Evolutionary conservation across 305 asterid genomes (phyloP), one percentile per base, ranked within the genome.

Genomic region (Galium porrigens): DNA sequence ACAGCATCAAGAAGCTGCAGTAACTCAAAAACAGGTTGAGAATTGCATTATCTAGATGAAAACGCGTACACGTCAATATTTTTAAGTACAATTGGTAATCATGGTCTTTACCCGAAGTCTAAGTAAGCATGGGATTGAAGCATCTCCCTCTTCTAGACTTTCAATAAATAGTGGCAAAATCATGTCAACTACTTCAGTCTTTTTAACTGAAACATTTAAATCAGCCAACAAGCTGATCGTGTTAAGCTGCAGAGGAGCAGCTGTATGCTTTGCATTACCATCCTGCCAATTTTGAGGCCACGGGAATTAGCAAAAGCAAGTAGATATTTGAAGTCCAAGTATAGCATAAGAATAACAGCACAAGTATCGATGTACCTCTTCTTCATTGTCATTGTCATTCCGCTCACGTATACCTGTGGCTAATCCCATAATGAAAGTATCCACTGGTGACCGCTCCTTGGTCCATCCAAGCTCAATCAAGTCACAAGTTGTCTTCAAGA

Each of bases 1-100:
- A 94, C 90, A 82, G 97, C 99, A 82, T 94, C 97, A 83, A 94
- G 95, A 82, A 94, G 96, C 99, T 94, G 97, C 95, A 87, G 84
- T 77, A 82, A 69, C 80, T 77, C 95, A 78, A 80, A 81, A 75
- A 70, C 64, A 78, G 79, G 81, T 75, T 85, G 79, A 81, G 86
- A 77, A 77, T 74, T 73, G 74, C 66, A 66, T 42, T 67, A 71
- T 30, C 36, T 36, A 69, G 58, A 51, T 37, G 30, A 54, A 61
- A 27, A 39, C 14, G 8, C 37, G n/a, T 6, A 62, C 33, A 18
- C 1, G 56, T n/a, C 8, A 37, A n/a, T 41, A 54, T 58, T 48
- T 22, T 8, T 10, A 42, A 32, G 48, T 18, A 64, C 34, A 67
- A 34, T 15, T 4, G n/a, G 20, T 46, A 46, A 55, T 15, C 25